Base-by-base conservation (phyloP, 768 basidiomycete species). In the Boletus vermiculosoides region DNA sequence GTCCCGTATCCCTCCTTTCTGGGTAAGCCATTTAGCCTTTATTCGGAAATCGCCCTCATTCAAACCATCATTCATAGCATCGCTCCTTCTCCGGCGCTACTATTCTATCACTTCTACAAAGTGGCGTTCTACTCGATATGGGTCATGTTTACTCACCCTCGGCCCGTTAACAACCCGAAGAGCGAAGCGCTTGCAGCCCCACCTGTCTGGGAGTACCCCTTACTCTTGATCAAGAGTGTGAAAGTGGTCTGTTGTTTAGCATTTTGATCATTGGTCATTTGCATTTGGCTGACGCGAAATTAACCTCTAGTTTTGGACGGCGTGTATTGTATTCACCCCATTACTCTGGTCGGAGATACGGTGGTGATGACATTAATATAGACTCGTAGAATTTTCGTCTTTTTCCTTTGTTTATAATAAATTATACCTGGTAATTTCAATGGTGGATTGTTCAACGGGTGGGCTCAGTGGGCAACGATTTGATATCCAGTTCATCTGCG, bases 61-160 rank as follows among this genome's bases (percentile, higher is more conserved):
- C 9, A 20, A 25, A 47, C 18, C 7, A 30, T 25, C 30, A 7
- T 36, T 33, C 25, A 3, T 66, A 96, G 94, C 13, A 82, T 96
- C 57, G 78, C 83, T 1, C 87, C 91, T 6, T 88, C 89, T n/a
- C 92, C 94, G 0, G 59, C 83, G 12, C 76, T 93, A 45, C 84
- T 99, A 20, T 84, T 88, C 62, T 84, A 83, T 66, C 97, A 98
- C 77, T 99, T 99, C 76, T 99, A 96, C 79, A 76, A 82, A 28
- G 97, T 99, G 61, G 97, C 97, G 0, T 82, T 99, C 62, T 99
- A 97, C 74, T 86, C 94, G 2, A 87, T 98, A 68, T 98, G 87
- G 84, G 78, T 89, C 50, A 80, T 97, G 73, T 94, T 98, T 73
- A 87, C 85, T 10, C 84, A 79, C 54, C 80, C 83, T 45, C 75